Percentiles rank a stretch among this genome's conserved stretches.
These are phyloP conservation scores for Rhodamnia argentea DNA, from an alignment of 345 rosid genomes.

Conservation along the genomic window DNA sequence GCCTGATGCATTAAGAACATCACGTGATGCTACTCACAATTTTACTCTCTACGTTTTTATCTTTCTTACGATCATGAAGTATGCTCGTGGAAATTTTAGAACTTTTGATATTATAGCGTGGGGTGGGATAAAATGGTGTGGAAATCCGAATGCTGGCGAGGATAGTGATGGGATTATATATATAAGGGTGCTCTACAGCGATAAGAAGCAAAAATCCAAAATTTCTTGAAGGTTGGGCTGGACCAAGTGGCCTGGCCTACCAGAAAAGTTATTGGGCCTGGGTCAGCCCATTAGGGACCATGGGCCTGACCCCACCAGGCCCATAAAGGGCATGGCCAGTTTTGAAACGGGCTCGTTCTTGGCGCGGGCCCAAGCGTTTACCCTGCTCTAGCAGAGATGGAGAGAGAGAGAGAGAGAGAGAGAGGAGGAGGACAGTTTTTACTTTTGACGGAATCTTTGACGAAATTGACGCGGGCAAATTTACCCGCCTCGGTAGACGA, in stretches of 20 bases:
- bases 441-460: neutral
- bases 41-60: neutral
- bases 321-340: neutral
- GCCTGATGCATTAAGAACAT: too few relatives aligned
- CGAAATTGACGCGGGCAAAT: neutral
- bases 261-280: neutral
- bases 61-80: neutral
- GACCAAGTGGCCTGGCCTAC: neutral
- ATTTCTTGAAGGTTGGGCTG: neutral
- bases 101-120: neutral
- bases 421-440: neutral
- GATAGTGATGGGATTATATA: neutral
- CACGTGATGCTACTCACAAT: neutral
- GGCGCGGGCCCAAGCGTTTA: neutral
- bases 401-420: too few relatives aligned
- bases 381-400: neutral
- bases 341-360: neutral
- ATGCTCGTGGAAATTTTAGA: neutral
- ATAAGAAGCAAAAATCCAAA: neutral
- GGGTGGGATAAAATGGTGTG: neutral
- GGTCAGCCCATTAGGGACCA: neutral
- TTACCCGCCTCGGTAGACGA: neutral
- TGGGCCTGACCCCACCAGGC: neutral
- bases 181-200: neutral
- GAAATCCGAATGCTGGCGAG: neutral